phyloP scores from a whole-genome alignment of 2,329 filamentous ascomycete genomes.

The Ophidiomyces ophidiicola region DNA sequence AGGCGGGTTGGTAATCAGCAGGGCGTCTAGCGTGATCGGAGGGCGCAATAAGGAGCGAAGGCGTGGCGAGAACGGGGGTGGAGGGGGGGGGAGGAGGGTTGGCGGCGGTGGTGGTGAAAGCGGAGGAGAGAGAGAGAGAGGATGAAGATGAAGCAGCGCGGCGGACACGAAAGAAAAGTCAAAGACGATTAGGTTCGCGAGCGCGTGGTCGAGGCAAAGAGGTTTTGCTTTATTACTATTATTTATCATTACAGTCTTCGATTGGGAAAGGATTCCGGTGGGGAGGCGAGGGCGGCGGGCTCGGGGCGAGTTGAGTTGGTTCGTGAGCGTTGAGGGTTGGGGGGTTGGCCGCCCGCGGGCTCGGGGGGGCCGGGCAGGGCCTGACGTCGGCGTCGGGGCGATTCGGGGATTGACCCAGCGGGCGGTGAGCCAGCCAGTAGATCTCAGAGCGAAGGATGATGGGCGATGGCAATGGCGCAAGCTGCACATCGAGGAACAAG shows the following conservation, averaged over 20 bases:
- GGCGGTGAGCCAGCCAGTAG: no score
- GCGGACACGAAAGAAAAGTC: conserved; percentile 6
- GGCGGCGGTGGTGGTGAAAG: conserved; percentile 2
- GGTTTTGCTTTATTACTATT: no score
- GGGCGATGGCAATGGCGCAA: neutral
- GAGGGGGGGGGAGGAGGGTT: conserved; percentile 6
- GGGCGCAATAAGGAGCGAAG: conserved; percentile 13
- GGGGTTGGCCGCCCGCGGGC: no score
- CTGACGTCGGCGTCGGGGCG: conserved; percentile 9
- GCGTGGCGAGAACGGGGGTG: conserved; percentile 6
- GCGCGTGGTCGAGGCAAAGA: conserved; percentile 1
- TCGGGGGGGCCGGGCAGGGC: conserved; percentile 3
- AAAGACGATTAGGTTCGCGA: conserved; percentile 1
- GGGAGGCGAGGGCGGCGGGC: neutral
- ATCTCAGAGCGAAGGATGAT: neutral
- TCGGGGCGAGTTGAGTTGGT: no score
- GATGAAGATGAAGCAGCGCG: conserved; percentile 4
- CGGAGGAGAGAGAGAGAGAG: conserved; percentile 9
- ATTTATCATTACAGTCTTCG: conserved; percentile 2
- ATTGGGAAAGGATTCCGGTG: conserved; percentile 4
- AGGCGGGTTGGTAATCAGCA: neutral
- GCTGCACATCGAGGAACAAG: no score
- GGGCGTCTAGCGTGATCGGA: conserved; percentile 30
- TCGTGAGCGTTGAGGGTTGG: no score
- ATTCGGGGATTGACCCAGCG: conserved; percentile 10